A percentile compares a stretch with the other conserved stretches of the same genome.
Evolutionary conservation across 805 yeast species (phyloP).

Genomic region (Metschnikowia gelsemii): DNA sequence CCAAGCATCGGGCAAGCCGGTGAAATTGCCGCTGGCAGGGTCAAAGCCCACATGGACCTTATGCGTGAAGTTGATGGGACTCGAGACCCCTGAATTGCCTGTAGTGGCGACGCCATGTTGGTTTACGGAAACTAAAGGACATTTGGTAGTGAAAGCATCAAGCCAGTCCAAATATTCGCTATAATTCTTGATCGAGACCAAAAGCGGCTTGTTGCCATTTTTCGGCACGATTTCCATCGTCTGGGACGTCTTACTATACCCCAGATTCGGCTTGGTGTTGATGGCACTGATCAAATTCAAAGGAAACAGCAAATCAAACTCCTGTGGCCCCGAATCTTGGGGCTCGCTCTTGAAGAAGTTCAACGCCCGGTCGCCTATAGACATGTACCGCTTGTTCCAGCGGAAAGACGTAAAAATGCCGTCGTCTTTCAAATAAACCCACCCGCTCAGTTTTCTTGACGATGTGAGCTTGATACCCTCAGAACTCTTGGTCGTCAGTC

Average conservation of each 20-base stretch:
- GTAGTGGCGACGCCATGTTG: constrained; percentile 20
- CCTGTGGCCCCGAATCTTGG: constrained; percentile 36
- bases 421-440: constrained; percentile 92
- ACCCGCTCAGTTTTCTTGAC: constrained; percentile 53
- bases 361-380: constrained; percentile 70
- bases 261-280: constrained; percentile 59
- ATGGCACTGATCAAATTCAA: constrained; percentile 37
- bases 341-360: constrained; percentile 73
- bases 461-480: constrained; percentile 13
- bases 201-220: constrained; percentile 56
- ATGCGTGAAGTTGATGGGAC: constrained; percentile 93
- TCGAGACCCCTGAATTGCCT: constrained; percentile 62
- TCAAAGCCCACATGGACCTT: constrained; percentile 87
- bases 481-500: constrained; percentile 1
- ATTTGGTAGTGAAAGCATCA: constrained; percentile 78
- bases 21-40: constrained; percentile 63
- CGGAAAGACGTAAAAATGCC: constrained; percentile 78
- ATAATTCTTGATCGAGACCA: constrained; percentile 73
- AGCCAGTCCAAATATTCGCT: constrained; percentile 86
- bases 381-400: constrained; percentile 88
- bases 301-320: constrained; percentile 45
- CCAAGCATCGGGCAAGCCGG: constrained; percentile 61
- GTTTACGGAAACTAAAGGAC: constrained; percentile 55
- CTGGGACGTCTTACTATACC: constrained; percentile 42
- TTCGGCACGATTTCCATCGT: constrained; percentile 76